These are phyloP conservation scores for Trichoderma koningiopsis DNA, from an alignment of 2,329 filamentous ascomycete species.

Conservation along the genomic window DNA sequence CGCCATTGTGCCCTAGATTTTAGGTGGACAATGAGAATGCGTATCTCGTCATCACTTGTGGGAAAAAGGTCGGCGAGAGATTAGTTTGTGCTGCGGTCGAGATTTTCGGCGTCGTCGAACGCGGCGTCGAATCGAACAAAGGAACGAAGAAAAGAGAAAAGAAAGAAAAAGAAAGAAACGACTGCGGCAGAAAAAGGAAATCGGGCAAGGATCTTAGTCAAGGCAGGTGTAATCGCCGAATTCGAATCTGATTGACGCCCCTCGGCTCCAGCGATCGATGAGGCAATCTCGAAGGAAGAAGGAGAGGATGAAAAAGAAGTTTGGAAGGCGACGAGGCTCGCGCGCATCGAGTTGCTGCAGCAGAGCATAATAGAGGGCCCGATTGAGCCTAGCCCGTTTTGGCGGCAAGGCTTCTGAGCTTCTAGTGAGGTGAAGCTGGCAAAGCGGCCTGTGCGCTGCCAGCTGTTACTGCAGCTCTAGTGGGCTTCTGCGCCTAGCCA, in stretches of 20 bases:
- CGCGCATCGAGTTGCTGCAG: constrained; percentile 19
- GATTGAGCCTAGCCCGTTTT: constrained; percentile 12
- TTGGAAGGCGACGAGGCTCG: constrained; percentile 15
- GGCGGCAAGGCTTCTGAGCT: constrained; percentile 15
- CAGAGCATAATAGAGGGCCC: constrained; percentile 12
- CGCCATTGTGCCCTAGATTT: constrained; percentile 40
- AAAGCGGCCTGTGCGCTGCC: constrained; percentile 8
- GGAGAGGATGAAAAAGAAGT: constrained; percentile 5
- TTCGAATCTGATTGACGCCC: background rate
- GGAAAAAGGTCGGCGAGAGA: background rate
- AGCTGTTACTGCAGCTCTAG: constrained; percentile 11
- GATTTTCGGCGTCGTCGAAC: background rate
- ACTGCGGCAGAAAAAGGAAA: background rate
- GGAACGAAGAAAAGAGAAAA: background rate
- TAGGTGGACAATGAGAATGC: constrained; percentile 23
- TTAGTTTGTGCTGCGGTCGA: background rate
- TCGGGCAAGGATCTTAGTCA: background rate
- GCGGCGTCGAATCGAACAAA: background rate
- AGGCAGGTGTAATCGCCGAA: too few species aligned
- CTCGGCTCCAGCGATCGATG: background rate
- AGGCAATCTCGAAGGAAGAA: background rate
- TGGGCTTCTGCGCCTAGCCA: background rate
- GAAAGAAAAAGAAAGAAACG: background rate
- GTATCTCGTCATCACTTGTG: constrained; percentile 27
- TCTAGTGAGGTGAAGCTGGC: constrained; percentile 4